A percentile compares a stretch with the other conserved stretches of the same genome.
Evolutionary conservation across 768 basidiomycete species (phyloP).

Genomic region (Paxillus rubicundulus): DNA sequence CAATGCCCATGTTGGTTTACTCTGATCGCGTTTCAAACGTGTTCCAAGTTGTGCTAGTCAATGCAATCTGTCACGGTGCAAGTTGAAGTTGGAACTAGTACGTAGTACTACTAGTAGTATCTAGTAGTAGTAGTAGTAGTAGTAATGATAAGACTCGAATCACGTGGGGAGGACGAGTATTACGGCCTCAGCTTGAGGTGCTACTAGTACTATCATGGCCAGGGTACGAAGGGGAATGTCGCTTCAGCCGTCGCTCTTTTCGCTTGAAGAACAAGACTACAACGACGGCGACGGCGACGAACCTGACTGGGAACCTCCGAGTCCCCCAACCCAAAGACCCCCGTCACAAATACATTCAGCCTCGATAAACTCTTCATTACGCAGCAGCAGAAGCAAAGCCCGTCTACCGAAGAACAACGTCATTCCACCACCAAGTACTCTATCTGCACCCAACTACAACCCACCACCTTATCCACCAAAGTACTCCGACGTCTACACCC

Average conservation of each 20-base stretch:
- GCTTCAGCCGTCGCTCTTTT: conserved; percentile 67
- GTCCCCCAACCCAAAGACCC: conserved; percentile 29
- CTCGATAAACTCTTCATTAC: conserved; percentile 29
- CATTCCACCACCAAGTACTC: conserved; percentile 26
- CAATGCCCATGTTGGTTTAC: conserved; percentile 74
- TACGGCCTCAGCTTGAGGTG: neutral
- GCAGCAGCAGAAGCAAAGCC: conserved; percentile 32
- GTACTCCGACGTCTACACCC: conserved; percentile 69
- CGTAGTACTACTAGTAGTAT: too few relatives aligned
- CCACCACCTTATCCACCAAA: conserved; percentile 33
- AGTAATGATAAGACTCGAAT: neutral
- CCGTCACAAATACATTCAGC: conserved; percentile 24
- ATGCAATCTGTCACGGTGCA: too few relatives aligned
- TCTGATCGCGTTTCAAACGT: neutral
- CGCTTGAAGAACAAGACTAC: conserved; percentile 56
- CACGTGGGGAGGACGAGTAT: conserved; percentile 10
- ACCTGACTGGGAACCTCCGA: conserved; percentile 40
- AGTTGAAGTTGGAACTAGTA: too few relatives aligned
- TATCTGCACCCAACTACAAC: conserved; percentile 29
- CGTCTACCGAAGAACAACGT: conserved; percentile 30
- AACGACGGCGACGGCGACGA: conserved; percentile 41
- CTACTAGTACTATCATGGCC: conserved; percentile 13
- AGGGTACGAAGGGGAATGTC: conserved; percentile 23
- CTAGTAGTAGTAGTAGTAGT: too few relatives aligned
- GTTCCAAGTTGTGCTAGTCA: too few relatives aligned